Conservation (phyloP, 805 yeast species). For the Candida manassasensis region DNA sequence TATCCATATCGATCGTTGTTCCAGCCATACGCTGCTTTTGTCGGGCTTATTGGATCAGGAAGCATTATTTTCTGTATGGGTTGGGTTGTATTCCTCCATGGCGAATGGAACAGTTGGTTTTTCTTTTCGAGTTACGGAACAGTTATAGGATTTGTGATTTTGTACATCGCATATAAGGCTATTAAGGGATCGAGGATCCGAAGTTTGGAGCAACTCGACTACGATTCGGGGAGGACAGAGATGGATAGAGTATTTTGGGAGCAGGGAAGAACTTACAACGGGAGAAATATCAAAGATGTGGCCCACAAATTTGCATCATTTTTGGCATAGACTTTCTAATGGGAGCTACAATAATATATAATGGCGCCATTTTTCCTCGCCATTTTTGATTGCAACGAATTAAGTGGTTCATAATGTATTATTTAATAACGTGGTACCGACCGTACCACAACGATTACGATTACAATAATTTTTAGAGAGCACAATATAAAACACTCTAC, state of each 20-base stretch:
- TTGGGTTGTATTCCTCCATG: slow-evolving; percentile 52
- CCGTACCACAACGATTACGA: no score
- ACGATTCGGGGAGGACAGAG: slow-evolving; percentile 81
- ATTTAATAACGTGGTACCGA: no score
- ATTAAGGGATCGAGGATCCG: slow-evolving; percentile 61
- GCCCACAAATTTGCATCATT: slow-evolving; percentile 28
- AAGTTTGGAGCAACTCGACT: slow-evolving; percentile 68
- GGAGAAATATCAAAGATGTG: slow-evolving; percentile 28
- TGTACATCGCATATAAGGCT: slow-evolving; percentile 53
- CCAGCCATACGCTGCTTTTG: slow-evolving; percentile 64
- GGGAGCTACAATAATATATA: no score
- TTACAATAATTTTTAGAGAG: no score
- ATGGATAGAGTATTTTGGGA: slow-evolving; percentile 80
- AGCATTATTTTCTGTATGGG: slow-evolving; percentile 56
- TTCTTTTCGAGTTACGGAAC: slow-evolving; percentile 67
- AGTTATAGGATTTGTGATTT: slow-evolving; percentile 45
- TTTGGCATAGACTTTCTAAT: slow-evolving; percentile 29
- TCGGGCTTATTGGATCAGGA: slow-evolving; percentile 54
- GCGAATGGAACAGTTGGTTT: slow-evolving; percentile 55
- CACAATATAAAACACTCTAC: no score
- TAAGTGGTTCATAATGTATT: no score
- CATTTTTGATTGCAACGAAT: no score
- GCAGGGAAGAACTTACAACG: slow-evolving; percentile 50
- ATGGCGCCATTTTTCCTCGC: no score
- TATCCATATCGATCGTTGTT: slow-evolving; percentile 68